Percentiles rank a stretch among this genome's conserved stretches.
These are phyloP conservation scores for Sugiyamaella novakii DNA, from an alignment of 1,139 yeast species.

Conservation along the genomic window DNA sequence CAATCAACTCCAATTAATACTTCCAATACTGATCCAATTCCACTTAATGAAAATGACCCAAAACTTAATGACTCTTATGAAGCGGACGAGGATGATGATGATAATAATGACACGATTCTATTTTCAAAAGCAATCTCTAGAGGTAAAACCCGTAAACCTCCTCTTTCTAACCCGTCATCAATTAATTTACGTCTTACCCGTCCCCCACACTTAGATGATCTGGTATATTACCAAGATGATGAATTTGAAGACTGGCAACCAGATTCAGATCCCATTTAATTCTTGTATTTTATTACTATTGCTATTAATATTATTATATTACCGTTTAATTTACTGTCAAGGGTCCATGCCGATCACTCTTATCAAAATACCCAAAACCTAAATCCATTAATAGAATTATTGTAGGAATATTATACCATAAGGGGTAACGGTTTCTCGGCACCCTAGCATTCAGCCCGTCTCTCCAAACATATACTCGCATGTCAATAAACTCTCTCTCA, in stretches of 20 bases:
- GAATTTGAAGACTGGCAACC: slow-evolving; percentile 29
- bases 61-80: slow-evolving; percentile 2
- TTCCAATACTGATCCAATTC: background rate
- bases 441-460: no score
- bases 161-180: background rate
- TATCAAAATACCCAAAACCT: no score
- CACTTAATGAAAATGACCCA: slow-evolving; percentile 5
- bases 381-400: no score
- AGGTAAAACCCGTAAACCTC: slow-evolving; percentile 13
- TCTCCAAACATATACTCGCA: no score
- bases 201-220: background rate
- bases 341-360: no score
- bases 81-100: slow-evolving; percentile 11
- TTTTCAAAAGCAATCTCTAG: slow-evolving; percentile 10
- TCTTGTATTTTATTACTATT: no score
- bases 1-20: slow-evolving; percentile 5
- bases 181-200: background rate
- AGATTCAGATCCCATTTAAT: background rate
- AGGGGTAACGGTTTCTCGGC: no score
- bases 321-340: no score
- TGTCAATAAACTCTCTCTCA: no score
- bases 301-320: no score
- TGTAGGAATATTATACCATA: no score
- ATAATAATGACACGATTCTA: slow-evolving; percentile 10
- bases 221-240: slow-evolving; percentile 22